These are phyloP conservation scores for Paraglomus occultum DNA, from an alignment of 192 early-diverging fungal species.

Conservation along the genomic window DNA sequence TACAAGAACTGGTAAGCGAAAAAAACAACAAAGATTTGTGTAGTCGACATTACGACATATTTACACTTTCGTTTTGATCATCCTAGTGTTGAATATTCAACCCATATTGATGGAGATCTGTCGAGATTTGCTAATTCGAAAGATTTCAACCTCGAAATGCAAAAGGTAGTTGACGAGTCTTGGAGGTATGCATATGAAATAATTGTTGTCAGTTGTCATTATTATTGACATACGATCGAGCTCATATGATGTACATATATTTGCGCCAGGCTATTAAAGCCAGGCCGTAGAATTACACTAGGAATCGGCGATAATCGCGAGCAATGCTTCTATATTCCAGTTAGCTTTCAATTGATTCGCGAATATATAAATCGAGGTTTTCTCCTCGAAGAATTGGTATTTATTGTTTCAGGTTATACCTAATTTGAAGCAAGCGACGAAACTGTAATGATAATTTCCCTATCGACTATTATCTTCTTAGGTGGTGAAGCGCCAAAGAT, in stretches of 20 bases:
- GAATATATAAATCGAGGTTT: slow-evolving; percentile 82
- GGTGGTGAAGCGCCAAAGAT: slow-evolving; percentile 86
- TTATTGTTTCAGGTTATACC: not conserved
- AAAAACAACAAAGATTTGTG: not conserved
- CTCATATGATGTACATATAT: slow-evolving; percentile 48
- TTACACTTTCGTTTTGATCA: not conserved
- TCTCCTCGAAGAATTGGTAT: slow-evolving; percentile 79
- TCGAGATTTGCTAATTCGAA: slow-evolving; percentile 72
- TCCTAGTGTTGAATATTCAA: slow-evolving; percentile 66
- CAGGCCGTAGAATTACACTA: slow-evolving; percentile 69
- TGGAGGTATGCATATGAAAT: slow-evolving; percentile 51
- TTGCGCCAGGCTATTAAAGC: slow-evolving; percentile 68
- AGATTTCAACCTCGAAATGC: slow-evolving; percentile 78
- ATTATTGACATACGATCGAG: slow-evolving; percentile 64
- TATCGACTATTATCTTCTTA: slow-evolving; percentile 9
- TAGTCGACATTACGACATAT: not conserved
- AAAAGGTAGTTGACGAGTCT: slow-evolving; percentile 64
- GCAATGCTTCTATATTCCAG: slow-evolving; percentile 86
- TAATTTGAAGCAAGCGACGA: no score
- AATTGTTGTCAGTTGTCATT: not conserved
- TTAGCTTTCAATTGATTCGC: slow-evolving; percentile 79
- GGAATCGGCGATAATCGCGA: slow-evolving; percentile 94
- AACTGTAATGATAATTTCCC: not conserved
- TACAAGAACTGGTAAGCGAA: slow-evolving; percentile 79
- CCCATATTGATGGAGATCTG: slow-evolving; percentile 86